Evolutionary conservation across 768 basidiomycete genomes (phyloP).

Genomic region (Lactarius sanguifluus): DNA sequence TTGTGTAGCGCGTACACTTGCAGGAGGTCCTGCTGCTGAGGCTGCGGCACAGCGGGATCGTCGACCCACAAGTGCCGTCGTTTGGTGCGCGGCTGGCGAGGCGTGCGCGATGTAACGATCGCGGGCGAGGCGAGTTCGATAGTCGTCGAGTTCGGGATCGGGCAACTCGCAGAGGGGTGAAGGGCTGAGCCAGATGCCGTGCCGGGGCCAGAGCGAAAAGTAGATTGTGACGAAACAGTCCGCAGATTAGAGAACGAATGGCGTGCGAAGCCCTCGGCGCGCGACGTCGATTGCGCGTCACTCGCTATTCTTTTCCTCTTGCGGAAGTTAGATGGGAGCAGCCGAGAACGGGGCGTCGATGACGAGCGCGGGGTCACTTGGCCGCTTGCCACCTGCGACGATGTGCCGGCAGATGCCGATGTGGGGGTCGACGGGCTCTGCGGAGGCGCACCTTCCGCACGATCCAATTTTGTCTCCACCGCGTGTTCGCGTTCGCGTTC

Average conservation of each 20-base stretch:
- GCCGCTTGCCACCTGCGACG: background rate
- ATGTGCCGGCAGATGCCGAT: background rate
- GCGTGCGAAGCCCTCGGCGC: background rate
- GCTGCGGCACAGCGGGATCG: constrained; percentile 38
- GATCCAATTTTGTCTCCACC: constrained; percentile 13
- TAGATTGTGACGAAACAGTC: constrained; percentile 13
- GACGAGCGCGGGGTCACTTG: background rate
- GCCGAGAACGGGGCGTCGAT: constrained; percentile 17
- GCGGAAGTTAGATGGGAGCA: constrained; percentile 24
- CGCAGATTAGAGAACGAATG: constrained; percentile 26
- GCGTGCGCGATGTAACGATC: background rate
- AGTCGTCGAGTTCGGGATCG: background rate
- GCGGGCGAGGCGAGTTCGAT: background rate
- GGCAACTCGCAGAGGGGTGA: background rate
- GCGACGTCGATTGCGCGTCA: constrained; percentile 2
- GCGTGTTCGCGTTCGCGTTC: constrained; percentile 30
- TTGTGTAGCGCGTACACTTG: constrained; percentile 79
- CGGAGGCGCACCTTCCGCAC: background rate
- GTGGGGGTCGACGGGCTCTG: constrained; percentile 1
- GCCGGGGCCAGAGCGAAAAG: background rate
- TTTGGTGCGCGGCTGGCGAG: constrained; percentile 5
- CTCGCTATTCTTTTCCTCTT: constrained; percentile 11
- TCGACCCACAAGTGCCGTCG: constrained; percentile 27
- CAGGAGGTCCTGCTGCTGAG: constrained; percentile 54
- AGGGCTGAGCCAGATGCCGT: background rate